Percentiles rank a stretch among this genome's conserved stretches.
Evolutionary conservation across 768 basidiomycete genomes (phyloP).

Genomic region (Epithele typhae): DNA sequence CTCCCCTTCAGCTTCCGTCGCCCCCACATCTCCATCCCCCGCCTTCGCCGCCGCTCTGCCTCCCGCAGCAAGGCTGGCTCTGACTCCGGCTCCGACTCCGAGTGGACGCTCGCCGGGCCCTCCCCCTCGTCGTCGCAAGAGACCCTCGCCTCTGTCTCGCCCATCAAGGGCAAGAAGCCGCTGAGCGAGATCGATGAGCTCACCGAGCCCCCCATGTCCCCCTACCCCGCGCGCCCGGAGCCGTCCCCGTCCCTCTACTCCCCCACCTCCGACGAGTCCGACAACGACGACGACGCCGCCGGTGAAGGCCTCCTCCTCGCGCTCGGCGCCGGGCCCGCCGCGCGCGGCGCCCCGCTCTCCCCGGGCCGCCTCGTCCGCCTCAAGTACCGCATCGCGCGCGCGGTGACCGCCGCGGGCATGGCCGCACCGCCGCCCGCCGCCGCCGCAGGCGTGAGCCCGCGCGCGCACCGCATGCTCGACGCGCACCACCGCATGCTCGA

Average conservation of each 20-base stretch:
- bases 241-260: too few relatives aligned
- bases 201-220: not conserved
- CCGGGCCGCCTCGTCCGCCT: conserved; percentile 23
- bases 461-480: too few relatives aligned
- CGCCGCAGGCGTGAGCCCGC: not conserved
- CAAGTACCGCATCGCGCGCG: conserved; percentile 32
- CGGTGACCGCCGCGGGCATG: conserved; percentile 39
- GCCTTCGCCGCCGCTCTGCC: too few relatives aligned
- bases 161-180: not conserved
- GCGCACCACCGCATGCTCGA: conserved; percentile 3
- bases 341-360: conserved; percentile 8
- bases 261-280: not conserved
- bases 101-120: conserved; percentile 13
- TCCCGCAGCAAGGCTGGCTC: too few relatives aligned
- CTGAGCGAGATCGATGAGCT: not conserved
- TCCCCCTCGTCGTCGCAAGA: conserved; percentile 8
- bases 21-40: not conserved
- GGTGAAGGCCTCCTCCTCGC: conserved; percentile 24
- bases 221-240: not conserved
- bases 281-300: conserved; percentile 6
- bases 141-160: conserved; percentile 12
- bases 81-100: not conserved
- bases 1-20: too few relatives aligned
- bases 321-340: conserved; percentile 4
- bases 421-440: conserved; percentile 23